Evolutionary conservation across 495 filamentous ascomycete genomes (phyloP), one percentile per base, ranked within the genome.

Genomic region (Endocarpon pusillum): DNA sequence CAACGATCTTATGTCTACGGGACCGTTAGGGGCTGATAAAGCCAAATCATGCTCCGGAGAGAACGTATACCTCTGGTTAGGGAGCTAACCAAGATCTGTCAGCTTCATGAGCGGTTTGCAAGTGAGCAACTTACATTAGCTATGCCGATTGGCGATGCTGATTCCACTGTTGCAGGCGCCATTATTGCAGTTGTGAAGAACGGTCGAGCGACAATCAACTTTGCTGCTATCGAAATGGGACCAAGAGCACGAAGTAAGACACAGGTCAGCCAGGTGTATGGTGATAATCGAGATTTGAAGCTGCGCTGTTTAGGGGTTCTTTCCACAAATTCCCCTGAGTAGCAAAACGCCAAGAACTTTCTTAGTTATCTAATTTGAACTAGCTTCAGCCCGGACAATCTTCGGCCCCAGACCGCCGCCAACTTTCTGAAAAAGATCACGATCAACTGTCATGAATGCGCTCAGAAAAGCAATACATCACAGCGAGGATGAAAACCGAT

Each of bases 121-220:
- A 33, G 23, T 19, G 9, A 38, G 20, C 24, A 33, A 67, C 74
- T 61, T 59, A 79, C 74, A 67, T 97, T 97, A 71, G 89, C 89
- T 78, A 97, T 96, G 69, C 87, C 87, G 80, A 96, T 96, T 49
- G 83, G 84, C 52, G 81, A 80, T 41, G 80, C 78, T 54, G 78
- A 80, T 60, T 93, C 85, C 44, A 73, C 74, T 52, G 78, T 74
- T 48, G 73, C 60, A 43, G 70, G 67, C 52, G 77, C 69, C 80
- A 86, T 86, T 56, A 54, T 73, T 62, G 36, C 46, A 40, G 25
- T 38, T 38, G 18, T 15, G 34, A 15, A 26, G n/a, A n/a, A n/a
- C n/a, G n/a, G n/a, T n/a, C n/a, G n/a, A n/a, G n/a, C n/a, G n/a
- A n/a, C n/a, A n/a, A n/a, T n/a, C n/a, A n/a, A n/a, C n/a, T n/a